phyloP scores from a whole-genome alignment of 2,329 filamentous ascomycete species.

The Ramularia endophylla region DNA sequence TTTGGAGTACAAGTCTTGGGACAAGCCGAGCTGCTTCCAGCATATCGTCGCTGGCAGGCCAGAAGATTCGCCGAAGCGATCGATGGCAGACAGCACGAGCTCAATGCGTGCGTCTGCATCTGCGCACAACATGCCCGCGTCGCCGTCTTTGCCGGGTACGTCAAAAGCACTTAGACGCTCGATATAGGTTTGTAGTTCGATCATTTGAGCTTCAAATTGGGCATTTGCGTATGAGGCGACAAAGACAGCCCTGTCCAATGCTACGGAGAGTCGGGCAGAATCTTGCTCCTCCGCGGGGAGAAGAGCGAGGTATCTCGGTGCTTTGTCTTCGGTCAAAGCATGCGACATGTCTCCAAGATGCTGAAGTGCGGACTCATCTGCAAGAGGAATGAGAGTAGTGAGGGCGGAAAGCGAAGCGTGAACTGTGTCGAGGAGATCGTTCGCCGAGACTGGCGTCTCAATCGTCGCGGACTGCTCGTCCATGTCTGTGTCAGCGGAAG shows the following conservation, averaged over 20 bases:
- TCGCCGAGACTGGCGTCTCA: slow-evolving; percentile 59
- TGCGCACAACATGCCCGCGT: slow-evolving; percentile 48
- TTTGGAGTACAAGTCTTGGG: slow-evolving; percentile 45
- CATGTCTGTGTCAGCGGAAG: slow-evolving; percentile 22
- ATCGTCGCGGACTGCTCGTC: slow-evolving; percentile 60
- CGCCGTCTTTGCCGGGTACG: slow-evolving; percentile 39
- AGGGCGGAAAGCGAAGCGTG: slow-evolving; percentile 53
- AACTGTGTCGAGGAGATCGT: slow-evolving; percentile 61
- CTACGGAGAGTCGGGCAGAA: slow-evolving; percentile 35
- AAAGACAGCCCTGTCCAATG: slow-evolving; percentile 53
- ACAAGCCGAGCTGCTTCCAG: slow-evolving; percentile 50
- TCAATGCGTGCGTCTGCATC: slow-evolving; percentile 28
- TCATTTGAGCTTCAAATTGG: slow-evolving; percentile 47
- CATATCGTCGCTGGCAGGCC: slow-evolving; percentile 28
- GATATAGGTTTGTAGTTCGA: slow-evolving; percentile 51
- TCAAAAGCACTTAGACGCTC: slow-evolving; percentile 30
- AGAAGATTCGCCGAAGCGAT: slow-evolving; percentile 19
- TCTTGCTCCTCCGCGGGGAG: slow-evolving; percentile 25
- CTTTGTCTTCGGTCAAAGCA: slow-evolving; percentile 49
- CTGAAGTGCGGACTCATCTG: slow-evolving; percentile 44
- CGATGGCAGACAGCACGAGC: slow-evolving; percentile 23
- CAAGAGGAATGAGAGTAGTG: slow-evolving; percentile 43
- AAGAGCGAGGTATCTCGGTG: slow-evolving; percentile 46
- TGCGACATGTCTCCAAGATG: slow-evolving; percentile 54
- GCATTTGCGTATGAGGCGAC: slow-evolving; percentile 51